Evolutionary conservation across 2,329 filamentous ascomycete species (phyloP), one percentile per base, ranked within the genome.

Genomic region (Camptophora hylomeconis): DNA sequence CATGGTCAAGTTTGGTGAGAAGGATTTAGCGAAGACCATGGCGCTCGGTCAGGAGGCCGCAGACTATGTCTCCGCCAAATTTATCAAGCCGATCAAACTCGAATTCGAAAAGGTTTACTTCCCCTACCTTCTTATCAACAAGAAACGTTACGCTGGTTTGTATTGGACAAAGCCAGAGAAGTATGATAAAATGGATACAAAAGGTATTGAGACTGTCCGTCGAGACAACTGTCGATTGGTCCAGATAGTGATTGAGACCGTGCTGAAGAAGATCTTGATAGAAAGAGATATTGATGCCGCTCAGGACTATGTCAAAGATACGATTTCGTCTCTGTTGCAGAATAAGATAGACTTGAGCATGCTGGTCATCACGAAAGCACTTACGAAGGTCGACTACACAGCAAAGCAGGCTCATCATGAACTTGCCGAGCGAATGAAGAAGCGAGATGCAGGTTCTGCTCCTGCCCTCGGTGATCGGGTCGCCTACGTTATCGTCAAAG

Each of bases 71-170:
- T 94, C 89, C 4, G 69, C 71, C 24, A 93, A 94, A 53, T 98
- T 98, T 51, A 63, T 86, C 53, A 92, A 89, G 50, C 89, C 89
- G 3, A 98, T 98, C 67, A 98, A 95, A 60, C 72, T 98, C 17
- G 89, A 98, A 54, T 98, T 98, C 57, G 89, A 98, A 55, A 98
- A 98, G 58, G 87, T 98, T 1, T 98, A 98, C 58, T 98, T 80
- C 52, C 89, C 89, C 1, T 98, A 98, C 51, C 67, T 98, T 18
- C 68, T 98, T 28, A 98, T 98, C 73, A 98, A 98, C 73, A 98
- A 98, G 66, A 98, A 98, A 65, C 80, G 89, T 39, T 98, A 98
- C 48, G 89, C 89, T 6, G 89, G 89, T n/a, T 59, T 98, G 17
- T 95, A 83, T 60, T 98, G 86, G 86, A 98, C 89, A 4, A 89